Evolutionary conservation across 106 monocot genomes (phyloP).

Genomic region (Dioscorea dumetorum): DNA sequence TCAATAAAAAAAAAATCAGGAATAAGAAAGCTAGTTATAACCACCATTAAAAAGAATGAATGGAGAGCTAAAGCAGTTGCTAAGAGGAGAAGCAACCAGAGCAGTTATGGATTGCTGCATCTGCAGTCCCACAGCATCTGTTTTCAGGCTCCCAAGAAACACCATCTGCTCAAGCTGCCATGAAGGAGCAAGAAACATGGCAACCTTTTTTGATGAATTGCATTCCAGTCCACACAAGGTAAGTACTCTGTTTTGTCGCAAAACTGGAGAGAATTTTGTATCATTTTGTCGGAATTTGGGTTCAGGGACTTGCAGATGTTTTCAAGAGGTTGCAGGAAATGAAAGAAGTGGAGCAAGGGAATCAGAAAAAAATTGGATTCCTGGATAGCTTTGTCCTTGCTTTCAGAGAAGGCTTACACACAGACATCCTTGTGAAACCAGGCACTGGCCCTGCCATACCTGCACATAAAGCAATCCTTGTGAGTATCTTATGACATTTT

Average conservation of each 20-base stretch:
- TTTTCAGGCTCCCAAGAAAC: conserved; percentile 71
- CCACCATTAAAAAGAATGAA: not conserved
- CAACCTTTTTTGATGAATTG: conserved; percentile 32
- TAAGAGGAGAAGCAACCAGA: not conserved
- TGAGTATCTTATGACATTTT: conserved; percentile 8
- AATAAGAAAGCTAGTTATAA: not conserved
- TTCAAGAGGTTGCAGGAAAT: conserved; percentile 49
- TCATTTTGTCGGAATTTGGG: not conserved
- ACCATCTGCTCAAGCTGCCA: conserved; percentile 67
- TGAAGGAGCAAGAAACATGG: conserved; percentile 60
- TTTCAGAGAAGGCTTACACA: conserved; percentile 58
- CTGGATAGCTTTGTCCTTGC: conserved; percentile 33
- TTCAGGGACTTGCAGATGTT: conserved; percentile 47
- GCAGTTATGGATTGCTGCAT: conserved; percentile 83
- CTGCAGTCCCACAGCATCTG: conserved; percentile 53
- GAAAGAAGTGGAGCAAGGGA: conserved; percentile 30
- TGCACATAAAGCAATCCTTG: conserved; percentile 74
- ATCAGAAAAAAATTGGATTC: conserved; percentile 39
- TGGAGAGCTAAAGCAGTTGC: no score
- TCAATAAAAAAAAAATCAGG: not conserved
- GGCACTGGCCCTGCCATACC: conserved; percentile 57
- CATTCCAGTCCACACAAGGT: conserved; percentile 29
- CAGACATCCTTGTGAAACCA: conserved; percentile 56
- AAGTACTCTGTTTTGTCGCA: conserved; percentile 4
- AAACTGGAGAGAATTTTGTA: not conserved